Percentiles rank a stretch among this genome's conserved stretches.
Conservation (phyloP, 495 filamentous ascomycete genomes). For the Aspergillus indologenus region DNA sequence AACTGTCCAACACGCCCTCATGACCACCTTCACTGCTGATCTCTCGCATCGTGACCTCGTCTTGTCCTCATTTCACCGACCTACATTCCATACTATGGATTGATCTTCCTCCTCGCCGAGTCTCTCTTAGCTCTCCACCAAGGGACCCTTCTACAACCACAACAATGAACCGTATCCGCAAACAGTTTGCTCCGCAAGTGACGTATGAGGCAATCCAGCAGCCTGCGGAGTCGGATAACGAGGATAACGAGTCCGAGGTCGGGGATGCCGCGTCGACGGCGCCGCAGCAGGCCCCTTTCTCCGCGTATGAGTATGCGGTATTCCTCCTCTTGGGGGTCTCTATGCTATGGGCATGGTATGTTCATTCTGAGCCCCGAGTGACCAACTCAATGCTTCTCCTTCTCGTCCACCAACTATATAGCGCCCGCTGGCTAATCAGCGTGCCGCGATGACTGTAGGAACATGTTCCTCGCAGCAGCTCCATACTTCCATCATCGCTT, state of each 20-base stretch:
- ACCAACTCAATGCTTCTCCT: not conserved
- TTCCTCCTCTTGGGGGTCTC: slow-evolving; percentile 85
- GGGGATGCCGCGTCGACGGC: not conserved
- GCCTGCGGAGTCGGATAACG: slow-evolving; percentile 32
- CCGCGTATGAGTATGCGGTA: slow-evolving; percentile 76
- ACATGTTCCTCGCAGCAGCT: slow-evolving; percentile 95
- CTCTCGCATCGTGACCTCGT: not conserved
- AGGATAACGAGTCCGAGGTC: slow-evolving; percentile 24
- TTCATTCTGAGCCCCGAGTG: not conserved
- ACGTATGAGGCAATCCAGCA: slow-evolving; percentile 60
- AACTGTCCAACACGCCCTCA: not conserved
- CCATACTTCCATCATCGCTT: slow-evolving; percentile 92
- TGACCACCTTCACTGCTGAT: slow-evolving; percentile 1
- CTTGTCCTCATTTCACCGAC: not conserved
- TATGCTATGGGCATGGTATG: slow-evolving; percentile 97
- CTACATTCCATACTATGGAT: slow-evolving; percentile 10
- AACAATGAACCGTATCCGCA: slow-evolving; percentile 48
- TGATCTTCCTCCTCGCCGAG: slow-evolving; percentile 1
- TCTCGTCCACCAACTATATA: slow-evolving; percentile 4
- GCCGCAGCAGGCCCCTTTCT: slow-evolving; percentile 48
- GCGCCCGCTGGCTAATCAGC: not conserved
- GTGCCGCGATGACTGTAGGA: slow-evolving; percentile 54
- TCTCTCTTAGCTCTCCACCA: not conserved
- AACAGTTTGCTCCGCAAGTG: slow-evolving; percentile 42
- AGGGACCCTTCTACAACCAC: slow-evolving; percentile 4